Percentiles rank a stretch among this genome's conserved stretches.
These are phyloP conservation scores for Ramaria sp. DNA, from an alignment of 768 basidiomycete species.

Conservation along the genomic window DNA sequence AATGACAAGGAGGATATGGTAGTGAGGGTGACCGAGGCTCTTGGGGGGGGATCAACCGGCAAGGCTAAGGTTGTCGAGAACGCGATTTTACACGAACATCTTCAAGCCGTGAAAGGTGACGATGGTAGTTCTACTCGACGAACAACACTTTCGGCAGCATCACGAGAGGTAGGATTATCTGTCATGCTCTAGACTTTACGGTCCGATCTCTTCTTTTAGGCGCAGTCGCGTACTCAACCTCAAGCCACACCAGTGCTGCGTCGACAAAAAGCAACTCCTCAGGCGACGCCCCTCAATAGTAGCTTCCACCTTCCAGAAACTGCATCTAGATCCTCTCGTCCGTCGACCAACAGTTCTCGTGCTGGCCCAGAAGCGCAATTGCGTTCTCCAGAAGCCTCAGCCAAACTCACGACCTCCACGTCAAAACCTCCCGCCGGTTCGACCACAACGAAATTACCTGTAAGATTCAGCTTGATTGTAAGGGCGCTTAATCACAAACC, in stretches of 20 bases:
- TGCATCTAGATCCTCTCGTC: background rate
- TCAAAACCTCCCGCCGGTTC: background rate
- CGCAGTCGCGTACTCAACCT: background rate
- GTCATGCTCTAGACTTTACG: background rate
- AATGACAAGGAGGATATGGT: slow-evolving; percentile 10
- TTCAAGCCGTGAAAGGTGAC: background rate
- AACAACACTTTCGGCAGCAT: background rate
- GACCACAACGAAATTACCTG: slow-evolving; percentile 3
- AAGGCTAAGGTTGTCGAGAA: background rate
- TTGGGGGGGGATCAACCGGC: background rate
- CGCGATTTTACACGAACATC: background rate
- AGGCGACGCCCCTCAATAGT: background rate
- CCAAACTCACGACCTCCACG: background rate
- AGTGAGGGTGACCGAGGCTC: slow-evolving; percentile 6
- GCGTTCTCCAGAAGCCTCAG: background rate
- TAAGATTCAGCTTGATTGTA: background rate
- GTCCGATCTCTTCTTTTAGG: background rate
- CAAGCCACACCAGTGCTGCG: background rate
- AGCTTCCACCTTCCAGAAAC: background rate
- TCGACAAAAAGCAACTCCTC: background rate
- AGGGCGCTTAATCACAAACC: background rate
- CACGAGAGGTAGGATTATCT: slow-evolving; percentile 3
- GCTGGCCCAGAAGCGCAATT: background rate
- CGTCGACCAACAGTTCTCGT: background rate
- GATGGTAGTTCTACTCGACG: slow-evolving; percentile 1